These are phyloP conservation scores for Globisporangium iwayamae DNA, from an alignment of 352 stramenopile genomes.

Conservation along the genomic window DNA sequence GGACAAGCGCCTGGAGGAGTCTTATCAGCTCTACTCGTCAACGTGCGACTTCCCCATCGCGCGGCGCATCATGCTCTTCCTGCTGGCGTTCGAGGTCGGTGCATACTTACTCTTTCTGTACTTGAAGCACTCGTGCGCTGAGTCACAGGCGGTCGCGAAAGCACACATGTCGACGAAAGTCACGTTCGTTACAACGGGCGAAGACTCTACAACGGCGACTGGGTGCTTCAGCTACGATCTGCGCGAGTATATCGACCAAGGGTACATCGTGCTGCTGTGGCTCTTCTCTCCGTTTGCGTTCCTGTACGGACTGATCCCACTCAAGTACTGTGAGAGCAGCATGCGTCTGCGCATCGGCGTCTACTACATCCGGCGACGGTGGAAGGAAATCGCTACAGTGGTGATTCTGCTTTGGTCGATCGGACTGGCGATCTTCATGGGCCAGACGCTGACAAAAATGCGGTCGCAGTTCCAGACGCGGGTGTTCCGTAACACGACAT, in stretches of 20 bases:
- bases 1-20: conserved; percentile 66
- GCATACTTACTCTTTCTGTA: conserved; percentile 52
- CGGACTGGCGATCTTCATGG: conserved; percentile 57
- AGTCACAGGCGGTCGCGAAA: conserved; percentile 10
- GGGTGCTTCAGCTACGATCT: conserved; percentile 34
- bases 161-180: neutral
- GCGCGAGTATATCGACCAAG: conserved; percentile 21
- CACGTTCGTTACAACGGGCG: neutral
- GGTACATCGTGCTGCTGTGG: conserved; percentile 47
- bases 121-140: conserved; percentile 32
- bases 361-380: conserved; percentile 70
- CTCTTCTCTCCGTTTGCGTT: conserved; percentile 57
- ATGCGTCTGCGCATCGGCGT: conserved; percentile 68
- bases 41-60: conserved; percentile 60
- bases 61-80: conserved; percentile 52
- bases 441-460: conserved; percentile 47
- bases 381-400: conserved; percentile 65
- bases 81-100: conserved; percentile 50
- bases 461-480: conserved; percentile 38
- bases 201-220: neutral
- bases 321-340: conserved; percentile 66
- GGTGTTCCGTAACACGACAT: conserved; percentile 38
- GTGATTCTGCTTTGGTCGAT: conserved; percentile 71
- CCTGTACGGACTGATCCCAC: conserved; percentile 53
- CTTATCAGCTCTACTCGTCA: conserved; percentile 80